Conservation (phyloP, 805 yeast genomes). For the Candida andamanensis region DNA sequence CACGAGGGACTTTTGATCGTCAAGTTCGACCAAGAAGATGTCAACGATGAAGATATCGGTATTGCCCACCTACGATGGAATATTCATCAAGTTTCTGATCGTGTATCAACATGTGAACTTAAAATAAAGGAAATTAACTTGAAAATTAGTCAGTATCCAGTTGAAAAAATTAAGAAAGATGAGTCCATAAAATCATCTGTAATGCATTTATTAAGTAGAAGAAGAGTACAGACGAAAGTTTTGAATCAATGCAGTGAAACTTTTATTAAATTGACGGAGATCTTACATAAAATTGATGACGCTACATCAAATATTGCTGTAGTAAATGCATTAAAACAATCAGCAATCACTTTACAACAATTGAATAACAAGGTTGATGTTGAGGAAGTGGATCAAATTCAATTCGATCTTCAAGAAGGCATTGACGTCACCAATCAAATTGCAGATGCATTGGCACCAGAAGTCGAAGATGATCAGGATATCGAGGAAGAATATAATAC, state of each 20-base stretch:
- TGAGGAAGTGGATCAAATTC: constrained; percentile 23
- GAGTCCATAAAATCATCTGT: constrained; percentile 15
- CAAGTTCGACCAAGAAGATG: constrained; percentile 15
- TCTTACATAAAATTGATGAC: constrained; percentile 31
- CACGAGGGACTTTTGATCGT: constrained; percentile 13
- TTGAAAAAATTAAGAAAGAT: constrained; percentile 10
- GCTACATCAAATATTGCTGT: constrained; percentile 24
- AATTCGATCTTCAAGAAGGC: constrained; percentile 26
- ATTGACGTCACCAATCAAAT: constrained; percentile 24
- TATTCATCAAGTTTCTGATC: constrained; percentile 14
- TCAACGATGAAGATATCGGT: constrained; percentile 27
- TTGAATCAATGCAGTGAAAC: constrained; percentile 2
- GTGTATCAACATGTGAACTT: constrained; percentile 12
- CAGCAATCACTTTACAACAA: constrained; percentile 20
- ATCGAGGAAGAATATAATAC: constrained; percentile 26
- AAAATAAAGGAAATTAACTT: constrained; percentile 16
- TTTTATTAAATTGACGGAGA: constrained; percentile 17
- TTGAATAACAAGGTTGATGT: constrained; percentile 24
- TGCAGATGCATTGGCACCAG: constrained; percentile 17
- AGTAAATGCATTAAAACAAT: constrained; percentile 20
- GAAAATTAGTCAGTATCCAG: constrained; percentile 11
- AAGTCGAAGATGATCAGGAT: constrained; percentile 19
- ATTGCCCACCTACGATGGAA: constrained; percentile 22
- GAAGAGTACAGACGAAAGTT: constrained; percentile 4
- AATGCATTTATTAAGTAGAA: constrained; percentile 4